These are phyloP conservation scores for Aspergillus sp. DNA, from an alignment of 2,329 filamentous ascomycete species.

Conservation along the genomic window DNA sequence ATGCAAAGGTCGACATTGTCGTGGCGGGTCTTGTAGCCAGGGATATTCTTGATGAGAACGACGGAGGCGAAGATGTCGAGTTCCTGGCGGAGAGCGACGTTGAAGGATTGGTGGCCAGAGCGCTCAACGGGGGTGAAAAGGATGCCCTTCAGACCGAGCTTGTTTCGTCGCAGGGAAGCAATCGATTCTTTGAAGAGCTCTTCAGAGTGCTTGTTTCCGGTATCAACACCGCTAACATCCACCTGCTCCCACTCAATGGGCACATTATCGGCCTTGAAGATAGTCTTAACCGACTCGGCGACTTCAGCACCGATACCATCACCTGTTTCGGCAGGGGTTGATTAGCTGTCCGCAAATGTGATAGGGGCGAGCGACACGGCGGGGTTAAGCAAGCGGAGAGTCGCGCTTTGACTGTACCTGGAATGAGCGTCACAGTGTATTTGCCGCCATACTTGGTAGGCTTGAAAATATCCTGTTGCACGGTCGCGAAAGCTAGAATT, in stretches of 20 bases:
- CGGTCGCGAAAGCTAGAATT: conserved; percentile 69
- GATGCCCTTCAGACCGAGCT: conserved; percentile 98
- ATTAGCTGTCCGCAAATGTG: conserved; percentile 21
- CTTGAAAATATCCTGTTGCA: conserved; percentile 97
- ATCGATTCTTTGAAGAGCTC: conserved; percentile 95
- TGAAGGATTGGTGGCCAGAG: conserved; percentile 98
- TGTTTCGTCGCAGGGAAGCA: conserved; percentile 95
- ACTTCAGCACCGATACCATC: conserved; percentile 99
- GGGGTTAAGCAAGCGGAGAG: background rate
- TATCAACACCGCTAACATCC: conserved; percentile 88
- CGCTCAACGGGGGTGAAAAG: conserved; percentile 96
- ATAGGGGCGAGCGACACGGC: background rate
- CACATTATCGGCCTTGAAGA: conserved; percentile 99
- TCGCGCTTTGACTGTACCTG: conserved; percentile 62
- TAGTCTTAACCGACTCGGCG: conserved; percentile 95
- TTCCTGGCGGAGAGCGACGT: conserved; percentile 97
- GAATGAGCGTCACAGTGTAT: conserved; percentile 98
- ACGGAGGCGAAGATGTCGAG: conserved; percentile 99
- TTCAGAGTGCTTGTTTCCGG: conserved; percentile 84
- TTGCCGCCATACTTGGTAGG: conserved; percentile 98
- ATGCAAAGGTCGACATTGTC: conserved; percentile 98
- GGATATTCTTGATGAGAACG: conserved; percentile 99
- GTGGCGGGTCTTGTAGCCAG: conserved; percentile 96
- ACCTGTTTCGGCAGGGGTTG: conserved; percentile 48
- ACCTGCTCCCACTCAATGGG: conserved; percentile 99